phyloP scores from a whole-genome alignment of 2,329 filamentous ascomycete genomes.

The Penicillium sp. region DNA sequence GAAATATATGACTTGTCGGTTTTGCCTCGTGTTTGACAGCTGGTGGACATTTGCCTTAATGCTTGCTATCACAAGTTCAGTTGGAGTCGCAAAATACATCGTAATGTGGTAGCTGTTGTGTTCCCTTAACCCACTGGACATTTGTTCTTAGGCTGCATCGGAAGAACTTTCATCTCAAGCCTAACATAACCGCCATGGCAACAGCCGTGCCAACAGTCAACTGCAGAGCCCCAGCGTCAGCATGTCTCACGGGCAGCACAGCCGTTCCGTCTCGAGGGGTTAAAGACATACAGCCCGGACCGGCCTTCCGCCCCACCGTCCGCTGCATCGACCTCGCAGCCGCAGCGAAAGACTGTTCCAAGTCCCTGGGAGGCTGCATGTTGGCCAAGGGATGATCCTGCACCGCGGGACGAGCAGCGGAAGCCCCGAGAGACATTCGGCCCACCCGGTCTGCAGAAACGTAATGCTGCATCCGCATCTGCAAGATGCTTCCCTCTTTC shows the following conservation, averaged over 20 bases:
- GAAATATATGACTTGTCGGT: slow-evolving; percentile 3
- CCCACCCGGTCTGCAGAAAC: slow-evolving; percentile 2
- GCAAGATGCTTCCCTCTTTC: neutral
- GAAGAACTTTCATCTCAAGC: neutral
- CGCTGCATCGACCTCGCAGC: slow-evolving; percentile 19
- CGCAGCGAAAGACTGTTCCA: slow-evolving; percentile 3
- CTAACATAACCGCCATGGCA: slow-evolving; percentile 2
- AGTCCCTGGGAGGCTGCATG: slow-evolving; percentile 10
- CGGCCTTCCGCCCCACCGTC: slow-evolving; percentile 8
- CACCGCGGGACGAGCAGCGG: slow-evolving; percentile 11
- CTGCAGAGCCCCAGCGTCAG: slow-evolving; percentile 10
- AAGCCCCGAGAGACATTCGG: slow-evolving; percentile 1
- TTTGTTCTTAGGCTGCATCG: neutral
- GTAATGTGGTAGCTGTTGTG: neutral
- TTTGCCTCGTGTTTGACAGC: slow-evolving; percentile 6
- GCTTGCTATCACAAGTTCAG: neutral
- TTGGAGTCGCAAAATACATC: neutral
- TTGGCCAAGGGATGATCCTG: slow-evolving; percentile 7
- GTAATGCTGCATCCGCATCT: neutral
- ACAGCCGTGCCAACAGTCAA: slow-evolving; percentile 8
- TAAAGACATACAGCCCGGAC: slow-evolving; percentile 6
- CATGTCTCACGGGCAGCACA: slow-evolving; percentile 12
- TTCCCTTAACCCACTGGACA: no score
- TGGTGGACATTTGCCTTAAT: neutral
- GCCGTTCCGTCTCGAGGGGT: neutral